Evolutionary conservation across 1,139 yeast species (phyloP), one percentile per base, ranked within the genome.

Genomic region (Blastobotrys serpentis): DNA sequence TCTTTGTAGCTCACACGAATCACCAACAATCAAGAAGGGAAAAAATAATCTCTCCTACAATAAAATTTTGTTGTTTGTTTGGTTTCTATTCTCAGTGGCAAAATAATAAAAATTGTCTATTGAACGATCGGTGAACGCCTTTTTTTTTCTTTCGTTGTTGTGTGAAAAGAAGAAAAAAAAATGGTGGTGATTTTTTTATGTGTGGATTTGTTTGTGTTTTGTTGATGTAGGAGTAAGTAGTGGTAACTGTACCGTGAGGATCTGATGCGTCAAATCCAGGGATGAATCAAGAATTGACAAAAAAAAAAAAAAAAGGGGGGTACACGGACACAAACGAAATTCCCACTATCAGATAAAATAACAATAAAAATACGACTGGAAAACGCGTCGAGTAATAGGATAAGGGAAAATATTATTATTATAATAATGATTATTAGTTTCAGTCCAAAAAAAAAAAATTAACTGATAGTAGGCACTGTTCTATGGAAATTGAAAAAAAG

Each of bases 251-350:
- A n/a, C n/a, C n/a, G n/a, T 23, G 26, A 23, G 26, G 26, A 23
- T 23, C 26, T 23, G 26, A 23, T 23, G 26, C 26, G 26, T 23
- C 10, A 23, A 33, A 33, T 33, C 38, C 38, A 33, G 38, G 38
- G 38, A 33, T 33, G 38, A 16, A 13, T 33, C 38, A 33, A 13
- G 16, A 11, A 30, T 10, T 10, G 10, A n/a, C 6, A 41, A 8
- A 23, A 33, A 26, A 30, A 25, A 17, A 36, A 47, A 38, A 44
- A 38, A 42, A 38, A 29, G 37, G 37, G 39, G 17, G 39, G 8
- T 23, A 5, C 26, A 23, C 26, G 26, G 26, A 23, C 26, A 23
- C 26, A 23, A 23, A 23, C n/a, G n/a, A 23, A 23, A 10, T 23
- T 6, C 26, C 10, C 8, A 10, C 8, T 5, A 23, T 6, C 5